Conservation (phyloP, 73 alveolate species). For the Paraurostyla sp. region DNA sequence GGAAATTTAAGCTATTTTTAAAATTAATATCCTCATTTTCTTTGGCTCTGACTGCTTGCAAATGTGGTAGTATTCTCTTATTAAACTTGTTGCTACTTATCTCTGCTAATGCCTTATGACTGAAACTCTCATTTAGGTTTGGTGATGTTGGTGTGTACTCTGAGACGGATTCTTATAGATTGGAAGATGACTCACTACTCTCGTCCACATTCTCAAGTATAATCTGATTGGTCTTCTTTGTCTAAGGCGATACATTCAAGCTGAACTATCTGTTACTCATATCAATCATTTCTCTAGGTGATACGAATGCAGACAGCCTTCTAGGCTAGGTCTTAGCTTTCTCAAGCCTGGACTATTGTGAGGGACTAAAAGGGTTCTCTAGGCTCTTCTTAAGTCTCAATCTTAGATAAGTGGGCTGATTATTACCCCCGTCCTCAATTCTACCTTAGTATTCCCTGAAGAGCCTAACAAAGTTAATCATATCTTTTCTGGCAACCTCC, state of each 20-base stretch:
- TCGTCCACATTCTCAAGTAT: too few relatives aligned
- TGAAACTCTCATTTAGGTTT: not conserved
- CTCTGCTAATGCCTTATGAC: not conserved
- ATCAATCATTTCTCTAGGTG: too few relatives aligned
- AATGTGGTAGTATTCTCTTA: not conserved
- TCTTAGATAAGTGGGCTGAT: not conserved
- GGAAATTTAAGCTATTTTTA: not conserved
- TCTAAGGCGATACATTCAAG: too few relatives aligned
- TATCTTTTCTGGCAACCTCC: constrained; percentile 30
- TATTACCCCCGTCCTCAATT: constrained; percentile 30
- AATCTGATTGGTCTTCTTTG: too few relatives aligned
- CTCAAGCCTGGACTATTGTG: not conserved
- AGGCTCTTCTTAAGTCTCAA: not conserved
- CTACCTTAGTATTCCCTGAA: constrained; percentile 30
- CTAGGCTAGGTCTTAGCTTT: not conserved
- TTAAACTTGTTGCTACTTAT: not conserved
- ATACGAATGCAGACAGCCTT: too few relatives aligned
- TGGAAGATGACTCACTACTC: too few relatives aligned
- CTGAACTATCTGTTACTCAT: too few relatives aligned
- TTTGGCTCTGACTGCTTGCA: not conserved
- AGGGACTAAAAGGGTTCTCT: constrained; percentile 11
- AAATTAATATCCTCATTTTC: not conserved
- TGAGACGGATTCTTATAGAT: too few relatives aligned
- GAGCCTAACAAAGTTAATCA: constrained; percentile 1
- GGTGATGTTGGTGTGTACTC: too few relatives aligned